Percentiles rank a stretch among this genome's conserved stretches.
phyloP scores from a whole-genome alignment of 2,329 filamentous ascomycete genomes.

The Aspergillus sp. region DNA sequence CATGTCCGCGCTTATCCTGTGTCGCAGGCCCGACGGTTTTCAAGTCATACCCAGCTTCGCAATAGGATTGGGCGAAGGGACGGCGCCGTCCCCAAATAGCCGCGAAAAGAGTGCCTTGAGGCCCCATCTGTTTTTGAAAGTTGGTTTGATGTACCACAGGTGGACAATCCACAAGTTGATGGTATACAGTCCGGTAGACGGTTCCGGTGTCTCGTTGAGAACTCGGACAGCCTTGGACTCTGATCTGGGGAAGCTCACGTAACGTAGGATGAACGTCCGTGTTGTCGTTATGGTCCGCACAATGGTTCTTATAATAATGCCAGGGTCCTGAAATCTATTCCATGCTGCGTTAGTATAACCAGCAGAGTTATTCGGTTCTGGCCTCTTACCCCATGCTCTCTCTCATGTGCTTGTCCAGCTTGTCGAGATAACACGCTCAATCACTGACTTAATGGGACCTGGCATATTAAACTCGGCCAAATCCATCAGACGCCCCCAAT shows the following conservation, averaged over 20 bases:
- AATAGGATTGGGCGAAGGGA: conserved; percentile 4
- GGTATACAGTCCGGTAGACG: conserved; percentile 3
- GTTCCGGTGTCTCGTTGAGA: conserved; percentile 4
- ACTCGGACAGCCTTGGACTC: conserved; percentile 3
- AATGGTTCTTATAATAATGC: not conserved
- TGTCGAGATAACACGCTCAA: conserved; percentile 3
- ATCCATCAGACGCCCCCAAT: conserved; percentile 1
- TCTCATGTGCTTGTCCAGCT: conserved; percentile 3
- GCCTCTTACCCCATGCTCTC: conserved; percentile 4
- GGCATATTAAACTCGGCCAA: conserved; percentile 1
- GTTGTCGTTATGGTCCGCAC: not conserved
- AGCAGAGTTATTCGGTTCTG: not conserved
- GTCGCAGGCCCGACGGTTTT: conserved; percentile 7
- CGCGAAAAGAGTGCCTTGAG: conserved; percentile 7
- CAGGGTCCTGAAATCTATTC: not conserved
- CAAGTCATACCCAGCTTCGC: conserved; percentile 7
- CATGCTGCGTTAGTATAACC: too few species aligned
- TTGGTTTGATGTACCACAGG: conserved; percentile 17
- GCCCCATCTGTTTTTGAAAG: conserved; percentile 9
- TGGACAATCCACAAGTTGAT: conserved; percentile 6
- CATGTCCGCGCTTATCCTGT: conserved; percentile 7
- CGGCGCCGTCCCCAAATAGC: conserved; percentile 7
- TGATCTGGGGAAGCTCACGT: conserved; percentile 5
- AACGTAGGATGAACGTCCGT: conserved; percentile 3
- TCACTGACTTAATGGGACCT: not conserved